phyloP scores from a whole-genome alignment of 2,329 filamentous ascomycete species.

The Phaeosphaeriaceae sp. region DNA sequence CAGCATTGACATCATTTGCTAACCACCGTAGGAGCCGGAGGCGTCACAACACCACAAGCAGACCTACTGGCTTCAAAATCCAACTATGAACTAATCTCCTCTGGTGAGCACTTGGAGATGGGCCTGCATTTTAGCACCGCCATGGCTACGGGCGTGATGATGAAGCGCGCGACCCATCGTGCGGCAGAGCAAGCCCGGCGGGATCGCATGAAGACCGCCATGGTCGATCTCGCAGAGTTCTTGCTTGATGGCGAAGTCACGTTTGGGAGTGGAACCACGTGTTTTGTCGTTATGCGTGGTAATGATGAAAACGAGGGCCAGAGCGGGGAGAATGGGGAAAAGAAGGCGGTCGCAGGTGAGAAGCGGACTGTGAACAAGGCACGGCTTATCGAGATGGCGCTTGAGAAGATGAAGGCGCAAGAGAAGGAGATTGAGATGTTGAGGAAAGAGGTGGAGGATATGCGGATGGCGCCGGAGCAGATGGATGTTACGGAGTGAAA shows the following conservation, averaged over 20 bases:
- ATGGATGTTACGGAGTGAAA: conserved; percentile 33
- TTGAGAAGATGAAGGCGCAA: conserved; percentile 40
- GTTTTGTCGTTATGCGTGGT: conserved; percentile 37
- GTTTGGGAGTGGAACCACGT: conserved; percentile 38
- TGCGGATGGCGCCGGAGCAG: conserved; percentile 19
- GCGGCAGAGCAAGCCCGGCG: conserved; percentile 41
- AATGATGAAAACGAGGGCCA: conserved; percentile 12
- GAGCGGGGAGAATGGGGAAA: conserved; percentile 10
- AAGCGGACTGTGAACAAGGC: conserved; percentile 43
- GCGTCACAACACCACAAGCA: conserved; percentile 34
- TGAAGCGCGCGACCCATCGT: conserved; percentile 41
- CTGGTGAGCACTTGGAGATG: conserved; percentile 40
- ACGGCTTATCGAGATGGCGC: conserved; percentile 38
- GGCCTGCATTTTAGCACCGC: conserved; percentile 40
- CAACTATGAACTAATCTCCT: conserved; percentile 40
- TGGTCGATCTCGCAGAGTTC: conserved; percentile 39
- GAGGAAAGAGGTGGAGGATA: conserved; percentile 31
- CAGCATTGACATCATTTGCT: background rate
- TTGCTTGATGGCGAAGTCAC: conserved; percentile 40
- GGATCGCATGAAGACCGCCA: conserved; percentile 41
- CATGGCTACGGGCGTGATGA: conserved; percentile 43
- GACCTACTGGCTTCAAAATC: conserved; percentile 38
- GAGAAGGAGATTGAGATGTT: conserved; percentile 37
- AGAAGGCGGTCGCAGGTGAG: conserved; percentile 18
- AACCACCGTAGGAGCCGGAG: conserved; percentile 26